Base-by-base conservation (phyloP, 225 moss, liverwort and hornwort genomes). In the Climacium dendroides region DNA sequence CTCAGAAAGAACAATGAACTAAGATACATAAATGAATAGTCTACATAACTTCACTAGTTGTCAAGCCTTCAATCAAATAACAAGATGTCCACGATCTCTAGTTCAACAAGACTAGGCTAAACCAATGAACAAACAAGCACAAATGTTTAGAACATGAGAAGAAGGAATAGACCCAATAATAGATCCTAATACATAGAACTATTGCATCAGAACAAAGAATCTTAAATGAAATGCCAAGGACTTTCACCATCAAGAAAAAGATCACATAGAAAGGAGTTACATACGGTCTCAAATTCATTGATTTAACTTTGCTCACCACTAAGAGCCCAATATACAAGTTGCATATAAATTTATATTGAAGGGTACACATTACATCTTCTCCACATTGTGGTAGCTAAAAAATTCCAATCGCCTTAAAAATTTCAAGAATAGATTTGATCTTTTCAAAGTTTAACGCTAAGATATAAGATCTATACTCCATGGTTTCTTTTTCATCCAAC, bases 251-350 rank as follows among this genome's bases (percentile, higher is more conserved):
- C 67, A 80, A 25, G 52, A 50, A 52, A 35, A 57, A 41, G 6
- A 64, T 79, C 47, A 79, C n/a, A 64, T 34, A 39, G 39, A 82
- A 85, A 65, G 47, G 64, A 62, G 37, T 69, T 63, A 86, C 83
- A 84, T 82, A 79, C 76, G 26, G 29, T 81, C 85, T 90, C 64
- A 82, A 82, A 82, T 28, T 88, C 85, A 84, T 81, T 73, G 4
- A 81, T 84, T 85, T 72, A 43, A 89, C 85, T 84, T 82, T 88
- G 61, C 90, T 88, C 90, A 87, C 88, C 43, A 81, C 80, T 78
- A 87, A 77, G 73, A 78, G 58, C 29, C 82, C 14, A 19, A 43
- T n/a, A 9, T 87, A 72, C 52, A 92, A 11, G 64, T 84, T 87
- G 85, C 85, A 89, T 65, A 81, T 59, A 64, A 87, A 71, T 63